Conservation (phyloP, 495 filamentous ascomycete genomes). For the Parmelia sp. region DNA sequence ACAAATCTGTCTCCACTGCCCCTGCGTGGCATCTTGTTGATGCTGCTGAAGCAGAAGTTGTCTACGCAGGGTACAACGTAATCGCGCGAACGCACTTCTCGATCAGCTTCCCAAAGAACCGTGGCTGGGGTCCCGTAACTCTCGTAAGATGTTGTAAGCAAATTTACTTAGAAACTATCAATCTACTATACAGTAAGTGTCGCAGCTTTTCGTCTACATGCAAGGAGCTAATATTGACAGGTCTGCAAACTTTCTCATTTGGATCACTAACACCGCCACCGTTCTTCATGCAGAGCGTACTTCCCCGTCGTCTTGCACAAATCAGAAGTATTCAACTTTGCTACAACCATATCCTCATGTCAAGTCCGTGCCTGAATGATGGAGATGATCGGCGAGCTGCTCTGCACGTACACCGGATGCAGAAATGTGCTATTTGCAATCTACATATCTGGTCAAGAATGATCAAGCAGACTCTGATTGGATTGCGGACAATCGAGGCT, state of each 20-base stretch:
- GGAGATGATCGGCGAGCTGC: slow-evolving; percentile 10
- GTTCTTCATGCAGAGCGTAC: slow-evolving; percentile 18
- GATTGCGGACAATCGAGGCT: slow-evolving; percentile 16
- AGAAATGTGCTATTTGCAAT: slow-evolving; percentile 21
- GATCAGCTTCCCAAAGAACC: slow-evolving; percentile 6
- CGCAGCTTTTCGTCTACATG: too few species aligned
- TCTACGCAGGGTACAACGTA: neutral
- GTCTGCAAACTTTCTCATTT: slow-evolving; percentile 20
- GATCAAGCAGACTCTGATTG: slow-evolving; percentile 20
- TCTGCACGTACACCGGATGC: slow-evolving; percentile 14
- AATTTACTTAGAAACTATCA: slow-evolving; percentile 19
- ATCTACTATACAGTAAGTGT: slow-evolving; percentile 20
- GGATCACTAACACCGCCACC: slow-evolving; percentile 20
- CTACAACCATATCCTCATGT: slow-evolving; percentile 17
- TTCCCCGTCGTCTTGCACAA: slow-evolving; percentile 21
- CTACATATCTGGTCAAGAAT: slow-evolving; percentile 17
- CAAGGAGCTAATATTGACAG: neutral
- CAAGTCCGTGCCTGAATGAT: slow-evolving; percentile 1
- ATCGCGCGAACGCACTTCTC: neutral
- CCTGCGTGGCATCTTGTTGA: neutral
- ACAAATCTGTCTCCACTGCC: neutral
- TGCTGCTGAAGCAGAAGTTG: neutral
- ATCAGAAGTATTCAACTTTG: slow-evolving; percentile 21
- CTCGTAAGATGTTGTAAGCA: slow-evolving; percentile 20
- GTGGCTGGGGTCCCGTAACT: slow-evolving; percentile 13